A percentile compares a stretch with the other conserved stretches of the same genome.
Evolutionary conservation across 176 grass and related monocot species (phyloP).

Genomic region (Raddia guianensis): DNA sequence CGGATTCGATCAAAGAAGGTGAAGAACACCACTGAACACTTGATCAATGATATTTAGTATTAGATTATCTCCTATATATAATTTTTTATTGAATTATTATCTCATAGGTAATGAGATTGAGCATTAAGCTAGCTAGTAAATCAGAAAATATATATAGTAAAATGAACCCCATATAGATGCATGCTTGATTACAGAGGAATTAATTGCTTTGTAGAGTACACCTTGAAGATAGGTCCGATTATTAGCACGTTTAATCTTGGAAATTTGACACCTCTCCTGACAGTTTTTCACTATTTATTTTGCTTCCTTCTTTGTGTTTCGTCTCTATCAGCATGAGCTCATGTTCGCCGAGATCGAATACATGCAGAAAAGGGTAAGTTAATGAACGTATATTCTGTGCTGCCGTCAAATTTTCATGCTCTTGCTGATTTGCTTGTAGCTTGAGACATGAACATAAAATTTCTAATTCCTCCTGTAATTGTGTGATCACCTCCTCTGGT

Average conservation of each 20-base stretch:
- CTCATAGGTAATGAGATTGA: background rate
- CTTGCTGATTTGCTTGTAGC: background rate
- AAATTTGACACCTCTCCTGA: background rate
- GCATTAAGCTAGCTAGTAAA: background rate
- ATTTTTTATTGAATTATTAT: background rate
- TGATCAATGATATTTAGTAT: background rate
- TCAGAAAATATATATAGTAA: background rate
- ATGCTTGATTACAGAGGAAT: background rate
- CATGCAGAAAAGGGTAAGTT: conserved; percentile 66
- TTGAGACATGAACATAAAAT: conserved; percentile 4
- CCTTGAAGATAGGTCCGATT: background rate
- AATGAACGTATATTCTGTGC: background rate
- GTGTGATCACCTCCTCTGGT: background rate
- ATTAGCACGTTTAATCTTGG: background rate
- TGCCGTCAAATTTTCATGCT: background rate
- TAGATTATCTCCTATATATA: background rate
- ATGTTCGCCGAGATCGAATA: conserved; percentile 70
- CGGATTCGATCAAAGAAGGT: conserved; percentile 83
- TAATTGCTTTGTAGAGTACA: no score
- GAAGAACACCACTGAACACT: background rate
- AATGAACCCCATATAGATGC: background rate
- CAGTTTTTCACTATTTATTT: background rate
- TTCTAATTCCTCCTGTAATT: conserved; percentile 8
- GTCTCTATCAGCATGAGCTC: conserved; percentile 61
- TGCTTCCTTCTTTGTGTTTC: conserved; percentile 9